These are phyloP conservation scores for Hordeum pubiflorum DNA, from an alignment of 202 grass and related monocot genomes.

Conservation along the genomic window DNA sequence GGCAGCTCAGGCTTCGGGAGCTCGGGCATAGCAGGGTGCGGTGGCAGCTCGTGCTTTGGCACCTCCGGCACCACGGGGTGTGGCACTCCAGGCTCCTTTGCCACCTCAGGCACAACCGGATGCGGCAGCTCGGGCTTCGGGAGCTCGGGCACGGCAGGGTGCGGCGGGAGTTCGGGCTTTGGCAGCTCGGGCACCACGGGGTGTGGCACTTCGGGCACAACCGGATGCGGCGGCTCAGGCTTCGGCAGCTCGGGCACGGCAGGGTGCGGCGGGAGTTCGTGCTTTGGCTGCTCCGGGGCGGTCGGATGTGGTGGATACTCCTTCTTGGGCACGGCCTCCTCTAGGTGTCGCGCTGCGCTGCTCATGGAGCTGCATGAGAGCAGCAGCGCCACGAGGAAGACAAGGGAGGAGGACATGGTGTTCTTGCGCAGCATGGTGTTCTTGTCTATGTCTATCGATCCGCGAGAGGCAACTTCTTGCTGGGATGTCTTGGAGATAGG, in stretches of 20 bases:
- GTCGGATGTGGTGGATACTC: background rate
- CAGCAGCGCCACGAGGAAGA: constrained; percentile 22
- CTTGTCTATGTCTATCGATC: background rate
- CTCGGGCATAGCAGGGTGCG: background rate
- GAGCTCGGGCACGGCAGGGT: background rate
- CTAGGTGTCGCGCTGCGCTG: constrained; percentile 22
- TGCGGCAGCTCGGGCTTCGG: background rate
- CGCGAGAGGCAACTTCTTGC: background rate
- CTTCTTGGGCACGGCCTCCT: constrained; percentile 19
- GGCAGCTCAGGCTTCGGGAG: background rate
- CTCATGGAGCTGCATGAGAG: constrained; percentile 21
- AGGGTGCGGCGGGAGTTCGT: background rate
- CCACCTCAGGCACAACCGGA: background rate
- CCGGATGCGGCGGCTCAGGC: background rate
- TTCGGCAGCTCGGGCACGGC: background rate
- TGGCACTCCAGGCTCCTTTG: constrained; percentile 1
- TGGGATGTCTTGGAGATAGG: background rate
- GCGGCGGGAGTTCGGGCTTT: background rate
- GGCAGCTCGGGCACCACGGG: background rate
- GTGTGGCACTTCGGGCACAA: background rate
- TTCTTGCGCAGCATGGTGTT: constrained; percentile 12
- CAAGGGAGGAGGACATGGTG: background rate
- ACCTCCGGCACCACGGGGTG: background rate
- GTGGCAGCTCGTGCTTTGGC: background rate
- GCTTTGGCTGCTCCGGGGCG: background rate